Percentiles rank a stretch among this genome's conserved stretches.
Conservation (phyloP, 2,329 filamentous ascomycete species). For the Arthroderma sp. region DNA sequence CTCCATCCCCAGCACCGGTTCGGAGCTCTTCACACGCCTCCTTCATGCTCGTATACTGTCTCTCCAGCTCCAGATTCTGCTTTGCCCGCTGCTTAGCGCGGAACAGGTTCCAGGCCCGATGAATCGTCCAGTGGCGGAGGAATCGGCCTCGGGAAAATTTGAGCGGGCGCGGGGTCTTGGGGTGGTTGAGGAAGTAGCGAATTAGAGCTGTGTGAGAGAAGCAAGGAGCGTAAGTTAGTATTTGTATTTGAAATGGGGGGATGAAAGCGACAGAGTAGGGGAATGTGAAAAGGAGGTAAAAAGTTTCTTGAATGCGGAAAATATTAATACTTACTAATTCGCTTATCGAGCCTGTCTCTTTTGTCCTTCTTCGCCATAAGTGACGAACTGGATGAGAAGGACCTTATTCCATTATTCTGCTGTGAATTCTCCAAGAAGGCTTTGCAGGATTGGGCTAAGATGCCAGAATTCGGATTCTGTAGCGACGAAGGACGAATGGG, state of each 20-base stretch:
- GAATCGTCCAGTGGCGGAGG: slow-evolving; percentile 97
- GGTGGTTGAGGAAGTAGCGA: slow-evolving; percentile 57
- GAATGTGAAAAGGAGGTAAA: not conserved
- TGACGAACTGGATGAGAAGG: slow-evolving; percentile 29
- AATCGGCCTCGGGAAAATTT: slow-evolving; percentile 76
- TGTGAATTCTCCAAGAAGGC: slow-evolving; percentile 4
- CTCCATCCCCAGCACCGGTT: slow-evolving; percentile 36
- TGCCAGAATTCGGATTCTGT: slow-evolving; percentile 17
- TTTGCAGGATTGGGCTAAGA: slow-evolving; percentile 5
- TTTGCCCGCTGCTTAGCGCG: slow-evolving; percentile 53
- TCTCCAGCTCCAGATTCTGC: slow-evolving; percentile 58
- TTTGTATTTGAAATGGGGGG: not conserved
- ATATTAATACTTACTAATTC: slow-evolving; percentile 30
- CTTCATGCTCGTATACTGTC: slow-evolving; percentile 70
- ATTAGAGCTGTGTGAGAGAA: slow-evolving; percentile 41
- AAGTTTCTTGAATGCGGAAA: not conserved
- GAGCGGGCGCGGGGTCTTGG: slow-evolving; percentile 59
- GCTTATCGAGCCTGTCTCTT: slow-evolving; percentile 21
- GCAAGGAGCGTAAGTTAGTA: not conserved
- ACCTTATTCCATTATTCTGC: slow-evolving; percentile 9
- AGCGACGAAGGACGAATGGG: slow-evolving; percentile 22
- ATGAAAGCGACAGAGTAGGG: slow-evolving; percentile 3
- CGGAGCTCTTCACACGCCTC: slow-evolving; percentile 74
- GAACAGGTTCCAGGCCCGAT: slow-evolving; percentile 83
- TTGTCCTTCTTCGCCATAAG: slow-evolving; percentile 28